Evolutionary conservation across 441 rosid species (phyloP).

Genomic region (Populus hybrid): DNA sequence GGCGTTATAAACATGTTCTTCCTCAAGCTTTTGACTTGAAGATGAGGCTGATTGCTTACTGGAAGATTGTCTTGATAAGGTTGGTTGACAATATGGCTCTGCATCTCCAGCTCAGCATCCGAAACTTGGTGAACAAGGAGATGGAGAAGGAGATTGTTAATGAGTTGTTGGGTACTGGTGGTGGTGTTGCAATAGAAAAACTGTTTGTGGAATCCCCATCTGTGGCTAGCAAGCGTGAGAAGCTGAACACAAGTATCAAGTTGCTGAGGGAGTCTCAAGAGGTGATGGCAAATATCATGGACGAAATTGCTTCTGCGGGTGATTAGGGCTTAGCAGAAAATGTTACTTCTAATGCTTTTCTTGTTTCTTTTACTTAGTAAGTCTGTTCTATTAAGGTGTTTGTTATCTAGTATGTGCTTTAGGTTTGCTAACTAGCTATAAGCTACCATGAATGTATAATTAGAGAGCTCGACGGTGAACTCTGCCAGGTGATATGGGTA

Average conservation of each 20-base stretch:
- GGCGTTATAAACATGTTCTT: background rate
- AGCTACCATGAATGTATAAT: too few species aligned
- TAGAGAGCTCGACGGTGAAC: too few species aligned
- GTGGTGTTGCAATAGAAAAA: conserved; percentile 27
- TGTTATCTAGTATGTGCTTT: too few species aligned
- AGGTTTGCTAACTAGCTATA: too few species aligned
- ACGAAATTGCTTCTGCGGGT: conserved; percentile 9
- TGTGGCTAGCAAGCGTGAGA: conserved; percentile 32
- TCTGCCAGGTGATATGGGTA: too few species aligned
- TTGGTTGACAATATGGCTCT: conserved; percentile 35
- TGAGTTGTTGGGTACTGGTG: conserved; percentile 14
- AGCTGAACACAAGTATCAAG: conserved; percentile 40
- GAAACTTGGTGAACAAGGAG: conserved; percentile 30
- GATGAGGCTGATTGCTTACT: conserved; percentile 31
- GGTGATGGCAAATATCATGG: conserved; percentile 29
- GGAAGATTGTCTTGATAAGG: conserved; percentile 33
- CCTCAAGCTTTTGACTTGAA: conserved; percentile 41
- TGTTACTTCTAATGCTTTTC: too few species aligned
- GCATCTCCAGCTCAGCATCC: conserved; percentile 24
- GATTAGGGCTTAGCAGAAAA: too few species aligned
- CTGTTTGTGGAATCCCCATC: conserved; percentile 31
- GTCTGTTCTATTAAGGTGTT: too few species aligned
- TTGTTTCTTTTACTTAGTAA: too few species aligned
- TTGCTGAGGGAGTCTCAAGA: conserved; percentile 38
- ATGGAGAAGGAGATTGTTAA: conserved; percentile 30